A percentile compares a stretch with the other conserved stretches of the same genome.
Evolutionary conservation across 1,284 basidiomycete species (phyloP).

Genomic region (Ceraceosorus guamensis): DNA sequence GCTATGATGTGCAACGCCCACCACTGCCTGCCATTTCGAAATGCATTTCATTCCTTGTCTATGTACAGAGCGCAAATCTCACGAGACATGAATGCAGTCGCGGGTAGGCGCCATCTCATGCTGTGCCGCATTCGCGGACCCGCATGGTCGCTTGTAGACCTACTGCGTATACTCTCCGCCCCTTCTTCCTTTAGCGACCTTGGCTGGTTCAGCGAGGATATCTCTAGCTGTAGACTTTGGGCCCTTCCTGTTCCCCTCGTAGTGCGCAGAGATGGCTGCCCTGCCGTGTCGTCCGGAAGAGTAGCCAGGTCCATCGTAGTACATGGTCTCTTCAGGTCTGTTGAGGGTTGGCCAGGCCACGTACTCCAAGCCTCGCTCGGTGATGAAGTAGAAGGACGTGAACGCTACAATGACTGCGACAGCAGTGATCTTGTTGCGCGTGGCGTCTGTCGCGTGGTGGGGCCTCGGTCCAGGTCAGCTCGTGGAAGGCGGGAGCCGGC

Average conservation of each 20-base stretch:
- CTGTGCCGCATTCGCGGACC: too few relatives aligned
- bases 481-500: not conserved
- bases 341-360: conserved; percentile 46
- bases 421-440: conserved; percentile 3
- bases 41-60: too few relatives aligned
- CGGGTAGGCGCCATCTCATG: too few relatives aligned
- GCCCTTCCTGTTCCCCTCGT: not conserved
- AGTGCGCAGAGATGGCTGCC: not conserved
- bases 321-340: conserved; percentile 35
- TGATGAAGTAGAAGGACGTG: conserved; percentile 28
- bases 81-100: too few relatives aligned
- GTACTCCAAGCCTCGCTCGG: conserved; percentile 39
- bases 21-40: too few relatives aligned
- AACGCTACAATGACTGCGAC: conserved; percentile 18
- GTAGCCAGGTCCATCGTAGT: conserved; percentile 45
- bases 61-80: too few relatives aligned
- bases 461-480: not conserved
- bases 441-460: not conserved
- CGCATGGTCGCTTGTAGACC: too few relatives aligned
- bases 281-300: conserved; percentile 31
- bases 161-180: too few relatives aligned
- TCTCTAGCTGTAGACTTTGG: too few relatives aligned
- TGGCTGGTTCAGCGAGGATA: too few relatives aligned
- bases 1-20: too few relatives aligned
- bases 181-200: too few relatives aligned